These are phyloP conservation scores for Rhodotorula sp. DNA, from an alignment of 1,284 basidiomycete species.

Conservation along the genomic window DNA sequence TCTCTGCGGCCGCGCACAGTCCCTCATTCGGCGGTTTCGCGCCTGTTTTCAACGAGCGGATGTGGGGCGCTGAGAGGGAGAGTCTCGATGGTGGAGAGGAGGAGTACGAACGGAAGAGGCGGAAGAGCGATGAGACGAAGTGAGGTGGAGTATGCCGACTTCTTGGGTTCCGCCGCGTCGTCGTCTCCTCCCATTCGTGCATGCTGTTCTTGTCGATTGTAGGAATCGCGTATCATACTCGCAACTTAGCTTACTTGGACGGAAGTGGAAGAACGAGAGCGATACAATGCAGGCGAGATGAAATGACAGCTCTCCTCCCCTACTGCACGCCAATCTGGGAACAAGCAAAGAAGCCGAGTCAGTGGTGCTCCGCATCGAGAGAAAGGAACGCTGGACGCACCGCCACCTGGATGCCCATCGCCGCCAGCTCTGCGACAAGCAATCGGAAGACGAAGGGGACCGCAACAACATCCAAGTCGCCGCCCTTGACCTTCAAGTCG, in stretches of 20 bases:
- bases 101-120: background rate
- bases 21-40: no score
- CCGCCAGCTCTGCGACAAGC: conserved; percentile 61
- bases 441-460: conserved; percentile 94
- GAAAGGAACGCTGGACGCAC: conserved; percentile 3
- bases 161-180: background rate
- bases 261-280: background rate
- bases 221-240: background rate
- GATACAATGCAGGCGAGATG: conserved; percentile 2
- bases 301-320: background rate
- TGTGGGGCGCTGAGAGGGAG: no score
- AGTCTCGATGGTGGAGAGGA: background rate
- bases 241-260: background rate
- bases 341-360: background rate
- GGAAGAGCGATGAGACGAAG: background rate
- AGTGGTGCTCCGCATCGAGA: background rate
- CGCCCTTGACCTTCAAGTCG: conserved; percentile 55
- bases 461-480: conserved; percentile 86
- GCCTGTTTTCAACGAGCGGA: no score
- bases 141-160: no score
- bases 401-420: conserved; percentile 54
- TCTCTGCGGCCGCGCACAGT: no score
- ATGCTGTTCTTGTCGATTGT: no score
- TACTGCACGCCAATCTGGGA: conserved; percentile 27
- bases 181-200: background rate